A percentile compares a stretch with the other conserved stretches of the same genome.
phyloP scores from a whole-genome alignment of 352 stramenopile genomes.

The Phytophthora citrophthora region DNA sequence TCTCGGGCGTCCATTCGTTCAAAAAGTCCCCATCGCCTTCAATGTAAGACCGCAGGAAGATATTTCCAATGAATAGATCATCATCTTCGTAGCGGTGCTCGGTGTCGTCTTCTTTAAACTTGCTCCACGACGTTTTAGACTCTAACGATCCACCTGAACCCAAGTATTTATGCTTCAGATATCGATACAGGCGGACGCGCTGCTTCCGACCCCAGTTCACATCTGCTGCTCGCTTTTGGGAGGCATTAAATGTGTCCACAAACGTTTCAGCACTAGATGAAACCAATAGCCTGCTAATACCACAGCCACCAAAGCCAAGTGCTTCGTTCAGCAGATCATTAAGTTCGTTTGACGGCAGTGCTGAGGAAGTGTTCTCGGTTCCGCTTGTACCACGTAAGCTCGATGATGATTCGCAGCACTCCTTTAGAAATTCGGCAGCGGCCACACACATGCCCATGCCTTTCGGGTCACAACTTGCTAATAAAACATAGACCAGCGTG shows the following conservation, averaged over 20 bases:
- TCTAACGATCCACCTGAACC: slow-evolving; percentile 27
- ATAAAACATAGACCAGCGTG: slow-evolving; percentile 69
- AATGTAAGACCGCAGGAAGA: slow-evolving; percentile 85
- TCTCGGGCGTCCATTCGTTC: slow-evolving; percentile 73
- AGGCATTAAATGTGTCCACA: slow-evolving; percentile 72
- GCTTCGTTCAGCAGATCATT: slow-evolving; percentile 70
- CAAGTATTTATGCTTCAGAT: slow-evolving; percentile 75
- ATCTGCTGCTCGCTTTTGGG: slow-evolving; percentile 73
- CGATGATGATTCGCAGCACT: slow-evolving; percentile 38
- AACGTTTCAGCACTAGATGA: slow-evolving; percentile 58
- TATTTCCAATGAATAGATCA: slow-evolving; percentile 81
- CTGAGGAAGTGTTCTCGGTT: neutral
- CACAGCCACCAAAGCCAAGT: slow-evolving; percentile 73
- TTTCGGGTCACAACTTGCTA: slow-evolving; percentile 81
- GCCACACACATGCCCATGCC: slow-evolving; percentile 77
- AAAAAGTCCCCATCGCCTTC: slow-evolving; percentile 82
- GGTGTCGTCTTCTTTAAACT: slow-evolving; percentile 15
- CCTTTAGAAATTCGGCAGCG: slow-evolving; percentile 77
- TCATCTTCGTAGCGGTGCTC: slow-evolving; percentile 47
- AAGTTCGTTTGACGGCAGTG: slow-evolving; percentile 40
- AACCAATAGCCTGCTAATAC: slow-evolving; percentile 63
- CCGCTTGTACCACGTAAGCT: slow-evolving; percentile 5
- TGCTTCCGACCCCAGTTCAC: slow-evolving; percentile 76
- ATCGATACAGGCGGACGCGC: slow-evolving; percentile 59
- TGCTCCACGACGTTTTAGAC: slow-evolving; percentile 26